Evolutionary conservation across 106 monocot species (phyloP).

Genomic region (Dactylorhiza incarnata): DNA sequence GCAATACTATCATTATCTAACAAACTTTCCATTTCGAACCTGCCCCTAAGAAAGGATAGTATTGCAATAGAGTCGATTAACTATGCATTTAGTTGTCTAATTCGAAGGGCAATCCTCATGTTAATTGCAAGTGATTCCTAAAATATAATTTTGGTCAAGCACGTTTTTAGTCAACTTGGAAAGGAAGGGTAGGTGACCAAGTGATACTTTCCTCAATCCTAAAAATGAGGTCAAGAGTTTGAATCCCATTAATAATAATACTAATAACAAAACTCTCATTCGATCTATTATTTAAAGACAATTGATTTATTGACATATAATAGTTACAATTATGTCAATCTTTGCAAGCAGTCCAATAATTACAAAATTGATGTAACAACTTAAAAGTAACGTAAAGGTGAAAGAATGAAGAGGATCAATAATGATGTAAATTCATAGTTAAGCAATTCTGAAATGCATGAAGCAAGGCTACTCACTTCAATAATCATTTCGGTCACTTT

Average conservation of each 20-base stretch:
- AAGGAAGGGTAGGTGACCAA: too few relatives aligned
- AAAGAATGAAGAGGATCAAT: background rate
- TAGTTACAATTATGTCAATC: too few relatives aligned
- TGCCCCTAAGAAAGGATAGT: background rate
- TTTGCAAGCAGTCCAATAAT: background rate
- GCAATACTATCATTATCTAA: too few relatives aligned
- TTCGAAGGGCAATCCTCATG: background rate
- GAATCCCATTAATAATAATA: too few relatives aligned
- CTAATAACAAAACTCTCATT: too few relatives aligned
- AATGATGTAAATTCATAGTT: background rate
- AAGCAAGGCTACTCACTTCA: conserved; percentile 52
- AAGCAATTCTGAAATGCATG: conserved; percentile 4
- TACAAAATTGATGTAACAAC: background rate
- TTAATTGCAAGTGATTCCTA: background rate
- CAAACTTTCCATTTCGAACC: background rate
- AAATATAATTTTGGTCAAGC: too few relatives aligned
- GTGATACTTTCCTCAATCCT: too few relatives aligned
- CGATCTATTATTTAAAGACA: too few relatives aligned
- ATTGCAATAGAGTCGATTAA: background rate
- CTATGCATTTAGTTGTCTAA: background rate
- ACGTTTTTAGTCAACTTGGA: too few relatives aligned
- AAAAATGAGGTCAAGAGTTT: too few relatives aligned
- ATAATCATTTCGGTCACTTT: conserved; percentile 70
- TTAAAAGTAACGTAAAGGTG: background rate
- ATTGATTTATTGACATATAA: too few relatives aligned